Base-by-base conservation (phyloP, 495 filamentous ascomycete species). In the Xylaria longipes region DNA sequence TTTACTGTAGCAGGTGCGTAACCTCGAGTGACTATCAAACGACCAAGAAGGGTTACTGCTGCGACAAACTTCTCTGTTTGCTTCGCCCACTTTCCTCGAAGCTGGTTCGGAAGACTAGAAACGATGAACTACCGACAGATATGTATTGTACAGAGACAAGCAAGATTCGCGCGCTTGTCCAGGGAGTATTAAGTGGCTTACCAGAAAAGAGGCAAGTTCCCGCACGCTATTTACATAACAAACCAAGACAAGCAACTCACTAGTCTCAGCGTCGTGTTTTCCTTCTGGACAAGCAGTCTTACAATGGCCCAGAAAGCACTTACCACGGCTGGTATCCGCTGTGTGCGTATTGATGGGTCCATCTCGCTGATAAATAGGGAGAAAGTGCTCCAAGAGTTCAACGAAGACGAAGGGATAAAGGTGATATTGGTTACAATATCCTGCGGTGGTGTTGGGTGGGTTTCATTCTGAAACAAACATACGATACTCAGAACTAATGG, bases 211-310 rank as follows among this genome's bases (percentile, higher is more conserved):
- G 17, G 43, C 11, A 9, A 46, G 43, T 46, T 46, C 17, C 43
- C 43, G 11, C 43, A 15, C 11, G 12, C 17, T 46, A 2, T 12
- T 46, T 12, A 46, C 11, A 15, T 46, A 3, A 9, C 43, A 46
- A 2, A 46, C 3, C 12, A 15, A 15, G 17, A 46, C 11, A 5
- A 15, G 12, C 17, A 12, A 46, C 43, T 15, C 43, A 46, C 43
- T 20, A 12, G 17, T 20, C 4, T 46, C 61, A 86, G 83, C 41
- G 79, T 86, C 54, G 77, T 86, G 2, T 86, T 86, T 63, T 84
- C 83, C 20, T 84, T 72, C 58, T 86, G 84, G 84, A 84, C 73
- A n/a, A 78, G 74, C 17, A 82, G 75, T 33, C 73, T 85, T 7
- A 77, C 83, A 63, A 69, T 84, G 29, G 76, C 83, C 5, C 73